A percentile compares a stretch with the other conserved stretches of the same genome.
phyloP scores from a whole-genome alignment of 768 basidiomycete species.

The Lentinula guzmanii region DNA sequence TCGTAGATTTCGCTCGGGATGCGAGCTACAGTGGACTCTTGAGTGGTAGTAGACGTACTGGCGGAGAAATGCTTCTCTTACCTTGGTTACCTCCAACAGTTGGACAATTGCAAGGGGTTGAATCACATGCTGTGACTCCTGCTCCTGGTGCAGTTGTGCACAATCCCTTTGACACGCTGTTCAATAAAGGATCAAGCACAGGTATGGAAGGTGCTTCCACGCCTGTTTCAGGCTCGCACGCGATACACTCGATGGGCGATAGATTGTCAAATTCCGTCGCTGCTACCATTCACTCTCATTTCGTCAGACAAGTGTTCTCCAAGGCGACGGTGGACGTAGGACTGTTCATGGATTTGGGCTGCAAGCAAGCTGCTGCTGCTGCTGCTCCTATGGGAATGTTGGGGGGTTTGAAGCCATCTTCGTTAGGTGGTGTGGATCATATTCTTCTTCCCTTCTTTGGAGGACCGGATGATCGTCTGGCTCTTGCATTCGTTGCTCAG shows the following conservation, averaged over 20 bases:
- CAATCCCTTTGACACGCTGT: slow-evolving; percentile 73
- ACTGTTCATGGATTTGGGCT: slow-evolving; percentile 65
- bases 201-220: slow-evolving; percentile 21
- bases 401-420: not conserved
- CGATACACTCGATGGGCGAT: slow-evolving; percentile 15
- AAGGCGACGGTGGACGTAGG: slow-evolving; percentile 70
- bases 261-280: slow-evolving; percentile 29
- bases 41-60: slow-evolving; percentile 17
- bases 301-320: slow-evolving; percentile 76
- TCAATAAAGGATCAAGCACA: slow-evolving; percentile 24
- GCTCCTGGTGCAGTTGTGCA: slow-evolving; percentile 14
- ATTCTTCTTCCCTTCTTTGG: slow-evolving; percentile 91
- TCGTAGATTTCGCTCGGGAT: slow-evolving; percentile 57
- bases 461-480: slow-evolving; percentile 88
- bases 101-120: not conserved
- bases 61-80: slow-evolving; percentile 71
- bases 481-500: slow-evolving; percentile 80
- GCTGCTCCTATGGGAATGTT: slow-evolving; percentile 12
- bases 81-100: slow-evolving; percentile 63
- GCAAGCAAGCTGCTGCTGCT: slow-evolving; percentile 21
- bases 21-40: not conserved
- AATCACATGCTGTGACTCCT: not conserved
- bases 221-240: not conserved
- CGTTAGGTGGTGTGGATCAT: slow-evolving; percentile 26
- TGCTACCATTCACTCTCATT: slow-evolving; percentile 67